Conservation (phyloP, 441 rosid genomes). For the Kokia cookei region DNA sequence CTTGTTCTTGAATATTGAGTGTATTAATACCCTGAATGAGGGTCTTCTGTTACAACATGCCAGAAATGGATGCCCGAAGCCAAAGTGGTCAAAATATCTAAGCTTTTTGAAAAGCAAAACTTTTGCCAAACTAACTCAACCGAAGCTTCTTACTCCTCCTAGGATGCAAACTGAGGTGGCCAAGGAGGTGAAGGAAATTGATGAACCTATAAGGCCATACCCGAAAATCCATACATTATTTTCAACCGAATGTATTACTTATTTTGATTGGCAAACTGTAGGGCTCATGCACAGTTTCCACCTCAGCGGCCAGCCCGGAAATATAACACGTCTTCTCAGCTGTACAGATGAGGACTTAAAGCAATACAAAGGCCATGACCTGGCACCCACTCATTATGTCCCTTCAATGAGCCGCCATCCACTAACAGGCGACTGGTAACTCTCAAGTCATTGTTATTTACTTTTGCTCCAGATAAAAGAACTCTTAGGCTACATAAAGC, state of each 20-base stretch:
- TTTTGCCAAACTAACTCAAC: slow-evolving; percentile 74
- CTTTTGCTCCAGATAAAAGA: neutral
- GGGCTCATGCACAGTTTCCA: slow-evolving; percentile 93
- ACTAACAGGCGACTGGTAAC: slow-evolving; percentile 93
- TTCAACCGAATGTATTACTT: slow-evolving; percentile 89
- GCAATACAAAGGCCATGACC: slow-evolving; percentile 76
- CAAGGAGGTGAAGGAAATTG: slow-evolving; percentile 24
- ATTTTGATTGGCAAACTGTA: slow-evolving; percentile 99
- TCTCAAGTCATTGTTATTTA: neutral
- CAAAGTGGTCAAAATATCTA: slow-evolving; percentile 83
- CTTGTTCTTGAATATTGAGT: slow-evolving; percentile 65
- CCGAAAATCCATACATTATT: slow-evolving; percentile 91
- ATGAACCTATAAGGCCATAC: slow-evolving; percentile 42
- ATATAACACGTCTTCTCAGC: slow-evolving; percentile 92
- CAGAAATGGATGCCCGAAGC: slow-evolving; percentile 73
- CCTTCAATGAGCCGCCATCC: slow-evolving; percentile 99
- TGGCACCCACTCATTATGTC: slow-evolving; percentile 95
- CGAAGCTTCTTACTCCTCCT: slow-evolving; percentile 45
- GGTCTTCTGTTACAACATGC: slow-evolving; percentile 81
- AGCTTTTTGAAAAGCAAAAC: slow-evolving; percentile 95
- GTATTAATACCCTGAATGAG: slow-evolving; percentile 85
- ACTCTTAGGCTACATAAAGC: neutral
- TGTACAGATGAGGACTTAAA: slow-evolving; percentile 85
- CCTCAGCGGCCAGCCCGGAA: slow-evolving; percentile 93
- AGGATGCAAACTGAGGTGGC: slow-evolving; percentile 29